Evolutionary conservation across 1,139 yeast species (phyloP), one percentile per base, ranked within the genome.

Genomic region (Citeromyces hawaiiensis): DNA sequence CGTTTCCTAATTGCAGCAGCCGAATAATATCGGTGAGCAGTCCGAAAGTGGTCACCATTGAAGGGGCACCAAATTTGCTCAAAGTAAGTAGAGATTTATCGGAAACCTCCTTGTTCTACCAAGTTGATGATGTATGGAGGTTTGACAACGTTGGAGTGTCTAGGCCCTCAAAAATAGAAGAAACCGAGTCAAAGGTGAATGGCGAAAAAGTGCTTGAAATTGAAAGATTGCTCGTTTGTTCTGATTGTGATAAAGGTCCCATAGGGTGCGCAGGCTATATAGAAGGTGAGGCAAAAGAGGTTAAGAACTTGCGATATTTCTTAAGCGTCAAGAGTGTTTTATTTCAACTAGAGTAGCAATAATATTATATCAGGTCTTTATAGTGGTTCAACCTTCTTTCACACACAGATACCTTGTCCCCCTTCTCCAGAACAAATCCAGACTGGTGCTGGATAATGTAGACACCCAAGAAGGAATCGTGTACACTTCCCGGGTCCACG

Each of bases 131-230:
- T 48, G 75, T 76, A 43, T 81, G 88, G 88, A 81, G 74, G 47
- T 81, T 81, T 48, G 88, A 80, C 47, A 81, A 81, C 50, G 70
- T 81, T 37, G 88, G 86, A 1, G 91, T 81, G 2, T 77, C 87
- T 1, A 63, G 67, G 52, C 67, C 75, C 21, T 44, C 70, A 7
- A 7, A 19, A 3, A 10, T 35, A 13, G 9, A 29, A 6, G 36
- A 35, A 3, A 56, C 57, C 14, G 49, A 54, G 11, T 44, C n/a
- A 6, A 15, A 14, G 5, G 35, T 36, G 3, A 42, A 52, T 29
- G 36, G 50, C 6, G 44, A 42, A 21, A 39, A 42, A 17, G 38
- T 36, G 13, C 19, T 13, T n/a, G 59, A 60, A 21, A 58, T 76
- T 15, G 68, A 66, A 38, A 58, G 82, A 40, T 61, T 71, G 39